These are phyloP conservation scores for Sugiyamaella marilandica DNA, from an alignment of 805 yeast genomes.

Conservation along the genomic window DNA sequence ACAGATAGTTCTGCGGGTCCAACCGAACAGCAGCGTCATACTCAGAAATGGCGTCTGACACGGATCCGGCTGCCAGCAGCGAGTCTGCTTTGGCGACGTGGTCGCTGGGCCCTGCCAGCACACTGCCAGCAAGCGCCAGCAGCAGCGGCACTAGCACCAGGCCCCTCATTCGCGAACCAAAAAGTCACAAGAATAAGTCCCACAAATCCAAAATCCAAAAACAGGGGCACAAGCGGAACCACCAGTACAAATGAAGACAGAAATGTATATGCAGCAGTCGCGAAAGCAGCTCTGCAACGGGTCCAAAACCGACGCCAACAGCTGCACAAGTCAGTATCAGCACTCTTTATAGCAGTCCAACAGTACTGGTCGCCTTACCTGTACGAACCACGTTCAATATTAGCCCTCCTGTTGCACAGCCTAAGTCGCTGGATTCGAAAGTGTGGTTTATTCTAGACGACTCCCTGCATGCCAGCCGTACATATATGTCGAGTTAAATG, in stretches of 20 bases:
- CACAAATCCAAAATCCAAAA: background rate
- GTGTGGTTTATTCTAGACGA: too few species aligned
- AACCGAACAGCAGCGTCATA: constrained; percentile 28
- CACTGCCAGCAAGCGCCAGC: constrained; percentile 1
- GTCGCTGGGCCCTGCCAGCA: constrained; percentile 1
- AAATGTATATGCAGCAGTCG: background rate
- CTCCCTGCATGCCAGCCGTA: background rate
- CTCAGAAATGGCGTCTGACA: constrained; percentile 15
- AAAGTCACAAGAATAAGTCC: too few species aligned
- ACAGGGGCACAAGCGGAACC: background rate
- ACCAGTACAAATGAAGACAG: background rate
- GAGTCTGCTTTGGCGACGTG: constrained; percentile 13
- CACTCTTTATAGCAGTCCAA: too few species aligned
- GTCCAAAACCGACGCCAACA: too few species aligned
- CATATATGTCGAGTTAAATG: background rate
- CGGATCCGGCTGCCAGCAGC: constrained; percentile 14
- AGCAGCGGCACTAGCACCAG: background rate
- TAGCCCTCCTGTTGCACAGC: too few species aligned
- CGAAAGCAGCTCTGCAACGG: too few species aligned
- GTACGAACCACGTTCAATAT: too few species aligned
- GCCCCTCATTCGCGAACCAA: background rate
- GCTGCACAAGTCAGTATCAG: too few species aligned
- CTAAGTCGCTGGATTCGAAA: too few species aligned
- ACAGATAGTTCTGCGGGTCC: constrained; percentile 29
- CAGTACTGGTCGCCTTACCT: too few species aligned